phyloP scores from a whole-genome alignment of 345 rosid species.

The Bruguiera sexangula region DNA sequence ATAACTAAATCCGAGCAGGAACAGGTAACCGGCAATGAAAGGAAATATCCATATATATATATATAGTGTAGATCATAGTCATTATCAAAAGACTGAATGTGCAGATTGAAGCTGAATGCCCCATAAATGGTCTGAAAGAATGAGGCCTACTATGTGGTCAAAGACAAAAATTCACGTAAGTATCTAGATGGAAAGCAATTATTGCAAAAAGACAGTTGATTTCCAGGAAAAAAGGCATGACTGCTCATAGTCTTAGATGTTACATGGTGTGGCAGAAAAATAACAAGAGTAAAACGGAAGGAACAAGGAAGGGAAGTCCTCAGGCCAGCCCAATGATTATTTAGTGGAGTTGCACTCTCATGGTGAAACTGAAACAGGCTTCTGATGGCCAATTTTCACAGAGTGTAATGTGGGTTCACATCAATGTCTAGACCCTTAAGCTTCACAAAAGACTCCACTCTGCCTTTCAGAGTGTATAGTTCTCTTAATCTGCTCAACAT shows the following conservation, averaged over 20 bases:
- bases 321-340: background rate
- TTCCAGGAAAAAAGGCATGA: background rate
- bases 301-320: background rate
- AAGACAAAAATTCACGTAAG: no score
- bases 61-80: no score
- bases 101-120: no score
- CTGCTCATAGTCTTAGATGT: background rate
- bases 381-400: constrained; percentile 18
- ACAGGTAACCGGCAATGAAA: no score
- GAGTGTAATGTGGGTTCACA: constrained; percentile 54
- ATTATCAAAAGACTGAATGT: no score
- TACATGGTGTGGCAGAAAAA: background rate
- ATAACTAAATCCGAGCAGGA: no score
- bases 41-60: no score
- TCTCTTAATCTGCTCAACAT: constrained; percentile 44
- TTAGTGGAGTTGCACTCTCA: background rate
- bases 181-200: no score
- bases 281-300: background rate
- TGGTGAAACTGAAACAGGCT: background rate
- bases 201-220: no score
- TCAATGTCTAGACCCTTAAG: constrained; percentile 54
- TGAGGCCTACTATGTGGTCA: no score
- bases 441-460: constrained; percentile 56
- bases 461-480: constrained; percentile 61
- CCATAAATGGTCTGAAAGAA: no score